Conservation (phyloP, 2,329 filamentous ascomycete genomes). For the Alternaria solani region DNA sequence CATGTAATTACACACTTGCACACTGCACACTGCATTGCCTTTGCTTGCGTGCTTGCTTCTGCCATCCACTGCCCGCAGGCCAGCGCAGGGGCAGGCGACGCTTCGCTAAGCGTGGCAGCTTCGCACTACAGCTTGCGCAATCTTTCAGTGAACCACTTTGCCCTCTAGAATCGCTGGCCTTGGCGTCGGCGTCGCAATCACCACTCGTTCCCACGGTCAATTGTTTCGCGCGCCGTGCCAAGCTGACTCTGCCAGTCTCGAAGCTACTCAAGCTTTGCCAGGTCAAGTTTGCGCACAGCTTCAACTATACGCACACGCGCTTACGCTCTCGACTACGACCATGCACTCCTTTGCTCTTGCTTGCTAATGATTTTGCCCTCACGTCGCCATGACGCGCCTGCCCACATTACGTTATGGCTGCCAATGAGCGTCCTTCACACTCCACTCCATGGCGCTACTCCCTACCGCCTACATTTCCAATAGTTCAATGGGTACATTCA, state of each 20-base stretch:
- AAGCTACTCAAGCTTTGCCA: slow-evolving; percentile 17
- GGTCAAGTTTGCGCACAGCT: background rate
- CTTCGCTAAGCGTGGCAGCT: slow-evolving; percentile 19
- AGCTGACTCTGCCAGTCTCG: slow-evolving; percentile 4
- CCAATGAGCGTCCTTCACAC: background rate
- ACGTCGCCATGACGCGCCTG: slow-evolving; percentile 10
- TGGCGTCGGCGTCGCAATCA: slow-evolving; percentile 16
- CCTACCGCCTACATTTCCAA: background rate
- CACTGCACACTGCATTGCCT: background rate
- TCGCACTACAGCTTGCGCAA: slow-evolving; percentile 26
- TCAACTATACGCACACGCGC: background rate
- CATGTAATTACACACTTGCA: background rate
- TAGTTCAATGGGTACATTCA: background rate
- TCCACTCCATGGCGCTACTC: background rate
- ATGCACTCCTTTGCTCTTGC: background rate
- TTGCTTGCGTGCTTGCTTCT: background rate
- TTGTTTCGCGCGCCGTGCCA: slow-evolving; percentile 11
- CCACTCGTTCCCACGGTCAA: slow-evolving; percentile 3
- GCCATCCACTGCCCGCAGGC: background rate
- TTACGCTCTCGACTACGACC: background rate
- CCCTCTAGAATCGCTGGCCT: slow-evolving; percentile 11
- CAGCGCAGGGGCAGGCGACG: slow-evolving; percentile 16
- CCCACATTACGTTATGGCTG: slow-evolving; percentile 12
- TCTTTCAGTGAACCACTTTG: slow-evolving; percentile 19
- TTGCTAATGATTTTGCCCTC: background rate